phyloP scores from a whole-genome alignment of 345 rosid genomes.

The Pugionium cornutum region DNA sequence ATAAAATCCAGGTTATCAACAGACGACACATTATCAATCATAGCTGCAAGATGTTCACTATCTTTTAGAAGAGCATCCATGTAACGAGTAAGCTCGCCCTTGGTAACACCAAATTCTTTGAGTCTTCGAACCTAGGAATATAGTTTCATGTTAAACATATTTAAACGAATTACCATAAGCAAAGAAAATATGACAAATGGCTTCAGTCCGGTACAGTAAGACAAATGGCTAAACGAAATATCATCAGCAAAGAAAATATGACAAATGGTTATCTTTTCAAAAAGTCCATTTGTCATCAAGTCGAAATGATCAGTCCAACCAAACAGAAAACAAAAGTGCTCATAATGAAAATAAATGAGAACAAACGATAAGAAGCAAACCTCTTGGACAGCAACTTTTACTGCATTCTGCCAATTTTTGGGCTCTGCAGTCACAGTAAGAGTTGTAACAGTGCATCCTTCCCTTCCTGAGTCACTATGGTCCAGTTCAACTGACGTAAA shows the following conservation, averaged over 20 bases:
- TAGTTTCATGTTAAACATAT: constrained; percentile 26
- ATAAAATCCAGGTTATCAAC: constrained; percentile 98
- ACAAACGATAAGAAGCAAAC: constrained; percentile 45
- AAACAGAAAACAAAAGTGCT: constrained; percentile 1
- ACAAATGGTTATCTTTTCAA: constrained; percentile 13
- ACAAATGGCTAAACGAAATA: background rate
- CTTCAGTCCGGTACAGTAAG: background rate
- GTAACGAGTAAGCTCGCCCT: constrained; percentile 94
- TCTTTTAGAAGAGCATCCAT: constrained; percentile 96
- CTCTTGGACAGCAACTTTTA: constrained; percentile 97
- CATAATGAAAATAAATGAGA: constrained; percentile 9
- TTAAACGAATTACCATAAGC: constrained; percentile 19
- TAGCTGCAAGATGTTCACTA: constrained; percentile 97
- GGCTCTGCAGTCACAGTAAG: constrained; percentile 99
- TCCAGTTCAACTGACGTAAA: constrained; percentile 98
- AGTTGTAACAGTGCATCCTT: constrained; percentile 99
- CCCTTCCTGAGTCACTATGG: constrained; percentile 99
- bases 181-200: constrained; percentile 4
- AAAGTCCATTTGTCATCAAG: constrained; percentile 9
- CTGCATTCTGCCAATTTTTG: constrained; percentile 92
- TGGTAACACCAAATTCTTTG: constrained; percentile 98
- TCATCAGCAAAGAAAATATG: background rate
- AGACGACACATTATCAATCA: constrained; percentile 95
- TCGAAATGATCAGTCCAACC: constrained; percentile 20
- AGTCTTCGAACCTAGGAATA: constrained; percentile 84